phyloP scores from a whole-genome alignment of 192 early-diverging fungal species.

The Coemansia sp. region DNA sequence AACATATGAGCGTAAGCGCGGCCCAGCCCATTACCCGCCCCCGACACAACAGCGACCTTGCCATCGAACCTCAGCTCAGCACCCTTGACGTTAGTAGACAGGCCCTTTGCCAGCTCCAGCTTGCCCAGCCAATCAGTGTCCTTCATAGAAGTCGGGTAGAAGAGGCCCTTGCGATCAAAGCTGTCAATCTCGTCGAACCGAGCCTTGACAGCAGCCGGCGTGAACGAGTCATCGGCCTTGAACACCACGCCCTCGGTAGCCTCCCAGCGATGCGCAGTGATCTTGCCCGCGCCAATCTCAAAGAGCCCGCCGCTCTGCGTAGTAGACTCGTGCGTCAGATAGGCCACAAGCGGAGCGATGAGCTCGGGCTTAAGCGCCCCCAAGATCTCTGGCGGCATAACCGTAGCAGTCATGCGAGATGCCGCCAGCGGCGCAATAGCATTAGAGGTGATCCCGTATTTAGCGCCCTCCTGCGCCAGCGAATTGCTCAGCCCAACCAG shows the following conservation, averaged over 20 bases:
- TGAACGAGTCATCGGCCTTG: slow-evolving; percentile 83
- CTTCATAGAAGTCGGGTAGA: slow-evolving; percentile 69
- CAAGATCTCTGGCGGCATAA: slow-evolving; percentile 94
- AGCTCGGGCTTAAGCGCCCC: slow-evolving; percentile 96
- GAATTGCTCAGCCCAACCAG: slow-evolving; percentile 88
- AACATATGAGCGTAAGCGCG: slow-evolving; percentile 84
- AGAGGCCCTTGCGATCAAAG: slow-evolving; percentile 49
- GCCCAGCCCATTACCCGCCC: slow-evolving; percentile 92
- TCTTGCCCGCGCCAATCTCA: slow-evolving; percentile 91
- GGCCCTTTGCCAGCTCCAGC: slow-evolving; percentile 69
- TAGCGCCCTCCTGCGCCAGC: slow-evolving; percentile 90
- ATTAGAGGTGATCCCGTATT: slow-evolving; percentile 90
- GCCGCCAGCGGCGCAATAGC: slow-evolving; percentile 97
- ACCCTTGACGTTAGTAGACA: slow-evolving; percentile 59
- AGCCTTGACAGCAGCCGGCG: slow-evolving; percentile 76
- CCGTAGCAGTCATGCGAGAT: slow-evolving; percentile 94
- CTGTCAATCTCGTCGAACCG: slow-evolving; percentile 76
- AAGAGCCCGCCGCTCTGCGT: slow-evolving; percentile 81
- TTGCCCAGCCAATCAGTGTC: slow-evolving; percentile 82
- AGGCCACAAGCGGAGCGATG: slow-evolving; percentile 92
- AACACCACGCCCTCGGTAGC: slow-evolving; percentile 84
- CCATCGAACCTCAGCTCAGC: slow-evolving; percentile 69
- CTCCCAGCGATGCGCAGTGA: slow-evolving; percentile 91
- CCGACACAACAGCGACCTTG: slow-evolving; percentile 84
- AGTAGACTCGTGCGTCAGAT: slow-evolving; percentile 84